These are phyloP conservation scores for Neurospora africana DNA, from an alignment of 495 filamentous ascomycete genomes.

Conservation along the genomic window DNA sequence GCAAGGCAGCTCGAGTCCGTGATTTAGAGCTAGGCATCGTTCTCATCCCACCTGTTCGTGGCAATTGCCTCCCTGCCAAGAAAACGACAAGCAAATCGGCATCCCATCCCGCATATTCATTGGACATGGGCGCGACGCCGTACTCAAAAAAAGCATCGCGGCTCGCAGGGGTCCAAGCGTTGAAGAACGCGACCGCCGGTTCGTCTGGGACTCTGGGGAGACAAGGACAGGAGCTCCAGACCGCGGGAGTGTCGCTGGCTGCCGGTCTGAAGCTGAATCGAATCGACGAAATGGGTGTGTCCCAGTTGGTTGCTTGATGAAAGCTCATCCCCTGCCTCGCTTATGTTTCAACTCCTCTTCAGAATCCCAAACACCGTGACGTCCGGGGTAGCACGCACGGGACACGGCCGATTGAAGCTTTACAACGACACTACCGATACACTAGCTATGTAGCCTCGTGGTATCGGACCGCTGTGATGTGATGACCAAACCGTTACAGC, in stretches of 20 bases:
- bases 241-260: not conserved
- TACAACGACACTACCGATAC: not conserved
- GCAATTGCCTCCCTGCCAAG: not conserved
- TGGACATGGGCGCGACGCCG: not conserved
- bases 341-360: not conserved
- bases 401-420: not conserved
- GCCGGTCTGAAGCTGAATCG: not conserved
- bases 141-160: not conserved
- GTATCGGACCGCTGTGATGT: not conserved
- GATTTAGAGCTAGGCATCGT: not conserved
- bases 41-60: not conserved
- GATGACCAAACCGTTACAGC: not conserved
- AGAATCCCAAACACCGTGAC: not conserved
- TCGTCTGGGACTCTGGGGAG: not conserved
- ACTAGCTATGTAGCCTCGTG: not conserved
- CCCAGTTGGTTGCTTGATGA: not conserved
- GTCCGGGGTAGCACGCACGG: not conserved
- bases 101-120: not conserved
- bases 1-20: not conserved
- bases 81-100: not conserved
- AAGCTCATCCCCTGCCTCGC: not conserved
- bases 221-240: not conserved
- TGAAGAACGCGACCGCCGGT: not conserved
- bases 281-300: not conserved
- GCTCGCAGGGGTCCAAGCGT: not conserved